These are phyloP conservation scores for Moniliella sp. DNA, from an alignment of 1,284 basidiomycete species.

Conservation along the genomic window DNA sequence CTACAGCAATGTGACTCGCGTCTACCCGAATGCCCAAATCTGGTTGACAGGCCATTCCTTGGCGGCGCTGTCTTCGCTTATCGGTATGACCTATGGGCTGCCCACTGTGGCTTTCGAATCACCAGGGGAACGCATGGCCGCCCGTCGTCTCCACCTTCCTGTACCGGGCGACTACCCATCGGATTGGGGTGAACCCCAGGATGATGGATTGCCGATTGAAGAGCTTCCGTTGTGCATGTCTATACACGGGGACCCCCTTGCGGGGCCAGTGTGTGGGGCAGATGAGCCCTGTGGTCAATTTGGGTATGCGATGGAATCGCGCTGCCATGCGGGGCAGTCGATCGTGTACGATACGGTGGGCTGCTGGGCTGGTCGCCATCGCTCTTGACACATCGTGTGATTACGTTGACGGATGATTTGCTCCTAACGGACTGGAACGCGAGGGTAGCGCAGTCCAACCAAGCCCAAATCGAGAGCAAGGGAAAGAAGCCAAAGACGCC, in stretches of 20 bases:
- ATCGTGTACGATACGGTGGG: conserved; percentile 71
- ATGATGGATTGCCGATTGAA: too few relatives aligned
- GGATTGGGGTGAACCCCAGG: conserved; percentile 11
- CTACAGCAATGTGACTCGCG: conserved; percentile 46
- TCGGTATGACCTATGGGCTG: conserved; percentile 70
- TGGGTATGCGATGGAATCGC: conserved; percentile 27
- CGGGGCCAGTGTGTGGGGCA: conserved; percentile 27
- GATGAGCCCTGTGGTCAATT: conserved; percentile 21
- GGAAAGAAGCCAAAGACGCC: conserved; percentile 1
- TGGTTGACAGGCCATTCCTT: conserved; percentile 83
- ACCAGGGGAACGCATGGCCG: conserved; percentile 69
- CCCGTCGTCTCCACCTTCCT: conserved; percentile 67
- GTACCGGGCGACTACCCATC: conserved; percentile 35
- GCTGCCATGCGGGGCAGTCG: conserved; percentile 61
- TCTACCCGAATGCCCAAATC: conserved; percentile 76
- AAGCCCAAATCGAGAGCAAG: conserved; percentile 7
- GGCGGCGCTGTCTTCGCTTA: conserved; percentile 60
- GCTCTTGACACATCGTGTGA: conserved; percentile 56
- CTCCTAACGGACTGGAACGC: conserved; percentile 55
- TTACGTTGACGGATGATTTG: conserved; percentile 50
- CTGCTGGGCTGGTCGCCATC: conserved; percentile 60
- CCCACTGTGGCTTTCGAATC: conserved; percentile 76
- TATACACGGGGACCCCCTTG: conserved; percentile 56
- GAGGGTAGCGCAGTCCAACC: conserved; percentile 11
- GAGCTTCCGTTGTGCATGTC: conserved; percentile 48